A percentile compares a stretch with the other conserved stretches of the same genome.
These are phyloP conservation scores for Scenedesmus sp. DNA, from an alignment of 163 green algal genomes.

Conservation along the genomic window DNA sequence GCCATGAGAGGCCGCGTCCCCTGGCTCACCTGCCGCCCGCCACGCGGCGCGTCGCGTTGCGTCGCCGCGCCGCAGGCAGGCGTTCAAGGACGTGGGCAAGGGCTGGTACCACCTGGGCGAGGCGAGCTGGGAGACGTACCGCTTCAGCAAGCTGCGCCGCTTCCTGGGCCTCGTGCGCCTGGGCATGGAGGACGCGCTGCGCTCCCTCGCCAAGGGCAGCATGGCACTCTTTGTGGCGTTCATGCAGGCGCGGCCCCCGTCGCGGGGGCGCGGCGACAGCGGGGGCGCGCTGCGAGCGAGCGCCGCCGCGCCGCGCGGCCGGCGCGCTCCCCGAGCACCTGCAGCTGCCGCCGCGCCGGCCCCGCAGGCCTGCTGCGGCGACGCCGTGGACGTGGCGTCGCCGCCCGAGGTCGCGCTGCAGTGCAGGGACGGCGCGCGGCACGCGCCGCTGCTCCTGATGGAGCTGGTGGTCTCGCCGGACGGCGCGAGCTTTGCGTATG, in stretches of 20 bases:
- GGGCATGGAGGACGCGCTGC: constrained; percentile 86
- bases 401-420: constrained; percentile 56
- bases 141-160: constrained; percentile 78
- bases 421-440: constrained; percentile 34
- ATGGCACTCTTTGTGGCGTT: constrained; percentile 64
- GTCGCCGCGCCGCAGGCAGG: constrained; percentile 19
- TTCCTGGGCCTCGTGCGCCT: constrained; percentile 69
- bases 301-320: no score
- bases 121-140: constrained; percentile 73
- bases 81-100: constrained; percentile 75
- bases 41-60: no score
- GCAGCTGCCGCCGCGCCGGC: neutral
- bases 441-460: constrained; percentile 62
- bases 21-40: no score
- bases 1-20: neutral
- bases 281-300: neutral
- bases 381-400: constrained; percentile 47
- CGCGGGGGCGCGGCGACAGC: neutral
- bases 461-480: constrained; percentile 62
- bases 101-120: constrained; percentile 89
- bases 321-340: no score
- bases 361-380: constrained; percentile 44
- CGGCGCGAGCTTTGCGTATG: constrained; percentile 52
- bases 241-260: constrained; percentile 46
- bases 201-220: constrained; percentile 71